Evolutionary conservation across 148 eudicot species (phyloP), one percentile per base, ranked within the genome.

Genomic region (Rhododendron henanense): DNA sequence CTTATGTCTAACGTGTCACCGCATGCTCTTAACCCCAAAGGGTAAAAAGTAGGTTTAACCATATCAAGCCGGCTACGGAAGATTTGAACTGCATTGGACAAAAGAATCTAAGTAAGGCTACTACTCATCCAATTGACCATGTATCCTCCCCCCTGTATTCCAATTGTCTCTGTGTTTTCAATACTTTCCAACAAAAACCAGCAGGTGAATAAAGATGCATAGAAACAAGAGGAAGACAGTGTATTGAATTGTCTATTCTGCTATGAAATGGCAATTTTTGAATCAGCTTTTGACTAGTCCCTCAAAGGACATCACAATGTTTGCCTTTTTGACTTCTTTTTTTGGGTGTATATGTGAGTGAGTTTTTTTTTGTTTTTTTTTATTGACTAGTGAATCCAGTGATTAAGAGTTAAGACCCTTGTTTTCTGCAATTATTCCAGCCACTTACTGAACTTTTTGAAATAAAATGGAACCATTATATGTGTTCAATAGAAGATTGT

Each of bases 391-490:
- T 35, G 44, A 74, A 16, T 74, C 78, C 47, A 16, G 45, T 35
- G 79, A 74, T 75, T 75, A 37, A 75, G 79, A 75, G 37, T 75
- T 75, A 37, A 75, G 79, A 75, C 79, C 79, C 79, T 75, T 35
- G 79, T 75, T 75, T 75, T 75, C 79, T 75, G 79, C 79, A 75
- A 75, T 75, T 75, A 75, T 39, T 75, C 25, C 76, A 71, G 76
- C 79, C 47, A 39, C 47, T 75, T 11, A 15, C n/a, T 75, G 11
- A 75, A 75, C 79, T 75, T 39, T 75, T 75, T 75, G 47, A 75
- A 75, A 75, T 39, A 39, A 39, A 39, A 35, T 35, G 25, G 47
- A 74, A 31, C 19, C 44, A 73, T 15, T 59, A 16, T 59, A 19
- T 53, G 1, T 59, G 65, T 21, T 59, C 0, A 59, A 19, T 59